Conservation (phyloP, 768 basidiomycete species). For the Suillus sp. region DNA sequence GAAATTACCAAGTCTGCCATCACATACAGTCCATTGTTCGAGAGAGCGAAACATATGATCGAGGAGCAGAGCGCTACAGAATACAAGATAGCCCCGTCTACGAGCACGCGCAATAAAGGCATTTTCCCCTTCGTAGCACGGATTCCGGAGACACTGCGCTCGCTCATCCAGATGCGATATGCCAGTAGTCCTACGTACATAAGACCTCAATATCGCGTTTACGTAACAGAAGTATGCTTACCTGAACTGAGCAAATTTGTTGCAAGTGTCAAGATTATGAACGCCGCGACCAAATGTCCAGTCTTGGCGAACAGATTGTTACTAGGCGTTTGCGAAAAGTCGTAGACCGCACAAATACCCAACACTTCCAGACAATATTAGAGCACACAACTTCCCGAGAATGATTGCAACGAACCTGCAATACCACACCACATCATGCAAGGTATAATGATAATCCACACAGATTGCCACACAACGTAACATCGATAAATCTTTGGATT, state of each 20-base stretch:
- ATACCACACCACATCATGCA: conserved; percentile 11
- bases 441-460: conserved; percentile 14
- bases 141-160: not conserved
- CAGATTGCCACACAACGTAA: conserved; percentile 19
- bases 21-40: conserved; percentile 10
- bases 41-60: conserved; percentile 3
- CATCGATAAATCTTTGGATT: conserved; percentile 13
- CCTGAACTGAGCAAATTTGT: conserved; percentile 1
- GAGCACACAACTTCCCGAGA: not conserved
- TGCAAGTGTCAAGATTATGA: not conserved
- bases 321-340: not conserved
- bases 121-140: not conserved
- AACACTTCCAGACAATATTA: not conserved
- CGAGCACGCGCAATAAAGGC: not conserved
- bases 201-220: not conserved
- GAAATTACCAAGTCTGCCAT: conserved; percentile 2
- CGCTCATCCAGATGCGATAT: not conserved
- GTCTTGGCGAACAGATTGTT: not conserved
- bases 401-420: conserved; percentile 10
- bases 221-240: not conserved
- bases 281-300: not conserved
- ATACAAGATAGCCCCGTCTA: conserved; percentile 8
- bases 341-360: not conserved
- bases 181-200: not conserved
- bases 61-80: conserved; percentile 11